Percentiles rank a stretch among this genome's conserved stretches.
Evolutionary conservation across 2,329 filamentous ascomycete species (phyloP).

Genomic region (Fulvia fulva): DNA sequence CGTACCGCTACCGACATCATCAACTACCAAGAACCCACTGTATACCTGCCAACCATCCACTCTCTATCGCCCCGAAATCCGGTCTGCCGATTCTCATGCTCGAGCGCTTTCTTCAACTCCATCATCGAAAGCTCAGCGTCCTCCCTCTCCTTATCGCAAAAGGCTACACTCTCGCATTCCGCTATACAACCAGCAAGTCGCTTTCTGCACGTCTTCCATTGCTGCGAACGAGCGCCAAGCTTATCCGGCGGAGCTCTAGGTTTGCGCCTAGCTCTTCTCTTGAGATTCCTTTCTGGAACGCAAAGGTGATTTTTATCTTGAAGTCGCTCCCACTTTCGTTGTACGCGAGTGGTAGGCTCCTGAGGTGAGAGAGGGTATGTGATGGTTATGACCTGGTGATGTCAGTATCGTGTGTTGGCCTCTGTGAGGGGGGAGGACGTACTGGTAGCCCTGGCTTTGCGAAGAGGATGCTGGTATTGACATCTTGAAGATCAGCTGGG

Average conservation of each 20-base stretch:
- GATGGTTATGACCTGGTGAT: neutral
- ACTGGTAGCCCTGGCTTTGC: neutral
- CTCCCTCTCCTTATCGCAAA: neutral
- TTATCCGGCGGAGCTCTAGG: neutral
- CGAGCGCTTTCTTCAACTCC: too few species aligned
- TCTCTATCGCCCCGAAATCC: neutral
- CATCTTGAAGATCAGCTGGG: neutral
- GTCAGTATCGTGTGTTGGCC: neutral
- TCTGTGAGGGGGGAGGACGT: neutral
- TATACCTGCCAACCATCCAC: neutral
- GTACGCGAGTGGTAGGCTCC: neutral
- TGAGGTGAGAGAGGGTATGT: neutral
- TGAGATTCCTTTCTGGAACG: neutral
- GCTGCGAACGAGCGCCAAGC: neutral
- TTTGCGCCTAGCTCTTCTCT: neutral
- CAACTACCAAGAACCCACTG: neutral
- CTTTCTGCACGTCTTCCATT: neutral
- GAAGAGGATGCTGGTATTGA: neutral
- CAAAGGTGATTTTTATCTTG: neutral
- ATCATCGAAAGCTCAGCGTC: neutral
- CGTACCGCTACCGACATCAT: neutral
- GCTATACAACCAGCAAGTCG: neutral
- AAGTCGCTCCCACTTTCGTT: neutral
- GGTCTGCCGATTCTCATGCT: neutral
- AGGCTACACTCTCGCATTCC: neutral